Percentiles rank a stretch among this genome's conserved stretches.
These are phyloP conservation scores for Berkeleyomyces basicola DNA, from an alignment of 2,329 filamentous ascomycete genomes.

Conservation along the genomic window DNA sequence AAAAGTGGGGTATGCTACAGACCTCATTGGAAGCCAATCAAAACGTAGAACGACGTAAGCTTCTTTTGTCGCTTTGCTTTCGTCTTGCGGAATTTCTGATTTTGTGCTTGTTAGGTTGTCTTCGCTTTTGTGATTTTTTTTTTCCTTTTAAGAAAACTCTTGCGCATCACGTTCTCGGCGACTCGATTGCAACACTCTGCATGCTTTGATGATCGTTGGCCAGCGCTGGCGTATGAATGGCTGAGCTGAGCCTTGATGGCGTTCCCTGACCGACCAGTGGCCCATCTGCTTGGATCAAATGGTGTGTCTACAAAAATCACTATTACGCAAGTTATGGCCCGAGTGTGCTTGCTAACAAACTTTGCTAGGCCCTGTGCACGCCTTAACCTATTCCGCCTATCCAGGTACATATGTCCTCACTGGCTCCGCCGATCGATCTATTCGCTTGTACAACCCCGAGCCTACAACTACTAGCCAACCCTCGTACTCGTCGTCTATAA, in stretches of 20 bases:
- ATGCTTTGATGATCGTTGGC: background rate
- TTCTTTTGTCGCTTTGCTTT: background rate
- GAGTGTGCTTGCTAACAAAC: background rate
- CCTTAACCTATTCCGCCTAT: slow-evolving; percentile 54
- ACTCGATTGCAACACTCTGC: background rate
- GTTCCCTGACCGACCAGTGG: slow-evolving; percentile 32
- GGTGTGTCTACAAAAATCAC: slow-evolving; percentile 25
- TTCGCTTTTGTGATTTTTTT: background rate
- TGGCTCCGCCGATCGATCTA: slow-evolving; percentile 66
- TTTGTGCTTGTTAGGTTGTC: background rate
- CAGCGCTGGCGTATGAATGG: background rate
- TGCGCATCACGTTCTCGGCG: background rate
- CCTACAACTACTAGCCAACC: slow-evolving; percentile 27
- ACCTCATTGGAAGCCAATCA: background rate
- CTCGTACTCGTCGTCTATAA: background rate
- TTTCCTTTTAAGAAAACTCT: background rate
- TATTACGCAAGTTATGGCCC: background rate
- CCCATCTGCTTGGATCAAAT: slow-evolving; percentile 41
- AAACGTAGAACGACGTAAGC: background rate
- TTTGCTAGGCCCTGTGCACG: slow-evolving; percentile 48
- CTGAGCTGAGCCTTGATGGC: slow-evolving; percentile 22
- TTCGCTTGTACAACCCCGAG: slow-evolving; percentile 72
- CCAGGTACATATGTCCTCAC: slow-evolving; percentile 68
- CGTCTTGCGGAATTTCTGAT: background rate
- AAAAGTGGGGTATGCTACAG: background rate